Base-by-base conservation (phyloP, 345 rosid species). In the Eucalyptus camaldulensis region DNA sequence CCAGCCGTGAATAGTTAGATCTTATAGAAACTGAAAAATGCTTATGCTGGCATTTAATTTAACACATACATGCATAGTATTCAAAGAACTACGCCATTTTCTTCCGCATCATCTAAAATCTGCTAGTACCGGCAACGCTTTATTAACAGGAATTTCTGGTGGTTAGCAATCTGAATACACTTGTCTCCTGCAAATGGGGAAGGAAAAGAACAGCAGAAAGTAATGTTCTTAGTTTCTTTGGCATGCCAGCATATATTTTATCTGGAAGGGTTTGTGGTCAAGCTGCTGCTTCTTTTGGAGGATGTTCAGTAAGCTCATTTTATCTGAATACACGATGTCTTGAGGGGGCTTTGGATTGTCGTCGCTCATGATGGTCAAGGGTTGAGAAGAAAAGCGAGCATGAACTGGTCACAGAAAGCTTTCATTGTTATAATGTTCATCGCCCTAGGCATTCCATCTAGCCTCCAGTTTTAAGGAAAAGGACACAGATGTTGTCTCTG, bases 401-500 rank as follows among this genome's bases (percentile, higher is more conserved):
- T 53, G 58, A 53, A 53, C 58, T 53, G 25, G 10, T 53, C 25
- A 53, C 9, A 53, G 25, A 53, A 53, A 21, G 58, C 58, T 53
- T 53, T 53, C 25, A 53, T 19, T 53, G 10, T 53, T 53, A 53
- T 21, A 53, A 53, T 19, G 58, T 8, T 53, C 58, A 19, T 53
- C 9, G 10, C 58, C 58, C 58, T 53, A 19, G 25, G 25, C 58
- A 53, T 53, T 53, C 10, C 58, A 53, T 53, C 0, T 19, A 53
- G 25, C 58, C 10, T 53, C 58, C 1, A 0, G 5, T 53, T 53
- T 21, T 53, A 53, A 53, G 25, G 0, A 21, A 51, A 53, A 53
- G 58, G 58, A 53, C 4, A 53, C 0, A 53, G 2, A 53, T 53
- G 25, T 53, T 7, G 25, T 8, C 0, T 8, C 25, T 21, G 1